Evolutionary conservation across 1,284 basidiomycete genomes (phyloP).

Genomic region (Ustilago loliicola): DNA sequence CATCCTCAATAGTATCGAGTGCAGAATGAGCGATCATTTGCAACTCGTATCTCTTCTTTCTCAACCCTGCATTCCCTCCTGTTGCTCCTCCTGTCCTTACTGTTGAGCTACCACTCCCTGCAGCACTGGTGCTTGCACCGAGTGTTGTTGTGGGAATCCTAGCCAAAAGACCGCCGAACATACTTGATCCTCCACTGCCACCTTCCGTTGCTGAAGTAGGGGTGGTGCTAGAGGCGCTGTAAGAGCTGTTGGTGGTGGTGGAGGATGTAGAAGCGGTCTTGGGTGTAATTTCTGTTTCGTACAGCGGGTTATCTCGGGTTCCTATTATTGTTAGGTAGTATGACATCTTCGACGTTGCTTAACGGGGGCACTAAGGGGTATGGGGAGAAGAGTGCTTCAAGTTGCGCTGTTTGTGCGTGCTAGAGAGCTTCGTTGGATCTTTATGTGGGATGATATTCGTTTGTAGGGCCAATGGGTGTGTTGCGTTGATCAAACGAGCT

Average conservation of each 20-base stretch:
- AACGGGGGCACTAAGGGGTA: too few relatives aligned
- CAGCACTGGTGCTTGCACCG: not conserved
- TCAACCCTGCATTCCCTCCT: not conserved
- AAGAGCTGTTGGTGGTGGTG: not conserved
- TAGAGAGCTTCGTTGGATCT: too few relatives aligned
- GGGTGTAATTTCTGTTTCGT: conserved; percentile 65
- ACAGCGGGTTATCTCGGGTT: conserved; percentile 67
- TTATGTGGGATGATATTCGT: too few relatives aligned
- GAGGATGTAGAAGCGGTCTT: conserved; percentile 36
- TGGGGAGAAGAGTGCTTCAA: too few relatives aligned
- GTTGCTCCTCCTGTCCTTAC: not conserved
- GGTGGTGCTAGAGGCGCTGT: conserved; percentile 1
- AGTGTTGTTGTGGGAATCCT: conserved; percentile 26
- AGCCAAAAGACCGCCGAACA: conserved; percentile 39
- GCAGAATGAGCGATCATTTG: conserved; percentile 69
- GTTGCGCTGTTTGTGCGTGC: too few relatives aligned
- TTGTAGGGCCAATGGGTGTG: too few relatives aligned
- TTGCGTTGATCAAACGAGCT: not conserved
- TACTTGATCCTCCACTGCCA: conserved; percentile 20
- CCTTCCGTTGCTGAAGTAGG: conserved; percentile 2
- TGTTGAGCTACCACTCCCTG: not conserved
- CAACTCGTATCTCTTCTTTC: conserved; percentile 56
- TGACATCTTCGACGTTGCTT: conserved; percentile 24
- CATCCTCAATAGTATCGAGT: conserved; percentile 67
- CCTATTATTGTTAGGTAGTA: conserved; percentile 69